A percentile compares a stretch with the other conserved stretches of the same genome.
These are phyloP conservation scores for Euphorbia tirucalli DNA, from an alignment of 345 rosid genomes.

Conservation along the genomic window DNA sequence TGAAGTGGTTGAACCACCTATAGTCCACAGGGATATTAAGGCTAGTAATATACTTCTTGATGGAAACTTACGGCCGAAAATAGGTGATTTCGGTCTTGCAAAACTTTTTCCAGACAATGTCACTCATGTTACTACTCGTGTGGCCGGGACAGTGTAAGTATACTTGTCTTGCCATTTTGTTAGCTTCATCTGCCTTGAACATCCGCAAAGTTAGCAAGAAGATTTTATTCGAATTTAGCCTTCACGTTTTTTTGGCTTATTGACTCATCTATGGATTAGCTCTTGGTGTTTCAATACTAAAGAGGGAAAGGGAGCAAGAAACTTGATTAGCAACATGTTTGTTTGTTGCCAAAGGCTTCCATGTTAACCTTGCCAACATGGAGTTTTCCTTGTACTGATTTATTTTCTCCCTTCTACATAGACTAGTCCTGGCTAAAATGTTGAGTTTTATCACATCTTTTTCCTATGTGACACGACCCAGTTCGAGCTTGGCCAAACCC, in stretches of 20 bases:
- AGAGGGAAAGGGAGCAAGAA: no score
- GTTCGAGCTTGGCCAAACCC: no score
- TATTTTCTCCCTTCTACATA: no score
- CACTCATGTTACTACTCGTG: constrained; percentile 72
- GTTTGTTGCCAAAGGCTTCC: no score
- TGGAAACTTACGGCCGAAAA: constrained; percentile 52
- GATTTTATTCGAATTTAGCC: neutral
- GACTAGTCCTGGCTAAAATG: no score
- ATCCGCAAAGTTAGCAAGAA: neutral
- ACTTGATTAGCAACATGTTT: no score
- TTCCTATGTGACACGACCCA: no score
- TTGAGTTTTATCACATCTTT: no score
- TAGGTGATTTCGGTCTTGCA: constrained; percentile 78
- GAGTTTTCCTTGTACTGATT: no score
- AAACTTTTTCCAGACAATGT: constrained; percentile 74
- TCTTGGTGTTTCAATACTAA: no score
- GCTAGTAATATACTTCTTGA: constrained; percentile 80
- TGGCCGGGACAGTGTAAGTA: constrained; percentile 76
- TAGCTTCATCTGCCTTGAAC: neutral
- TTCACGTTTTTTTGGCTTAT: neutral
- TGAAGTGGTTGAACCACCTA: constrained; percentile 54
- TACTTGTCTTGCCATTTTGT: constrained; percentile 11
- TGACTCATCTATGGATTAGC: no score
- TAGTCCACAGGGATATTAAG: constrained; percentile 78
- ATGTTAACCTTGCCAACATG: no score